A percentile compares a stretch with the other conserved stretches of the same genome.
phyloP scores from a whole-genome alignment of 208 protist genomes.

The Naegleria gruberi region DNA sequence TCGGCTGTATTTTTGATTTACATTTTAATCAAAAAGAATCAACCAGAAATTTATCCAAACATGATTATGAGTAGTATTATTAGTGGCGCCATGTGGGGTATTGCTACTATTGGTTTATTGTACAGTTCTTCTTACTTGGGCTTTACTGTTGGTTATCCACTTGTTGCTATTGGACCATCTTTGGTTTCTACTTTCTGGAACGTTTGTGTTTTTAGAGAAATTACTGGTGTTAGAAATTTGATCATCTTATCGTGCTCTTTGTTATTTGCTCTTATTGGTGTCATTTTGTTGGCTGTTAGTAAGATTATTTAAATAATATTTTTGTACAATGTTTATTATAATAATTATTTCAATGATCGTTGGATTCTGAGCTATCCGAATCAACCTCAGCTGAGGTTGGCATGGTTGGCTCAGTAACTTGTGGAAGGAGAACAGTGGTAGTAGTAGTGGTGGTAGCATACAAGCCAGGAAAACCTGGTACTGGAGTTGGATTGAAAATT shows the following conservation, averaged over 20 bases:
- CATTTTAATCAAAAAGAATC: slow-evolving; percentile 21
- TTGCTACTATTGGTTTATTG: slow-evolving; percentile 35
- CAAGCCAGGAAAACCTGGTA: too few relatives aligned
- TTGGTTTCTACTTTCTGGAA: slow-evolving; percentile 36
- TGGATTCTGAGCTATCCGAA: too few relatives aligned
- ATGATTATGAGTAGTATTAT: slow-evolving; percentile 34
- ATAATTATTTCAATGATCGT: too few relatives aligned
- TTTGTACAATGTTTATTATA: too few relatives aligned
- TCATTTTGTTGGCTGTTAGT: slow-evolving; percentile 30
- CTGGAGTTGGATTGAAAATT: too few relatives aligned
- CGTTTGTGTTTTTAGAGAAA: slow-evolving; percentile 43
- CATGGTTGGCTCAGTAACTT: too few relatives aligned
- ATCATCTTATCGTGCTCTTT: slow-evolving; percentile 33
- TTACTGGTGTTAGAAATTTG: slow-evolving; percentile 38
- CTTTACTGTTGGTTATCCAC: slow-evolving; percentile 34
- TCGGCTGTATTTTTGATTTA: slow-evolving; percentile 38
- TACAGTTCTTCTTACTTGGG: slow-evolving; percentile 32
- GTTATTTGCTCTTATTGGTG: slow-evolving; percentile 15
- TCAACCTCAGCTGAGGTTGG: too few relatives aligned
- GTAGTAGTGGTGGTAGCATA: too few relatives aligned
- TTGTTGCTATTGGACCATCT: slow-evolving; percentile 40
- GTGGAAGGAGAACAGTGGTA: too few relatives aligned
- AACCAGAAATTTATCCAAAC: slow-evolving; percentile 24
- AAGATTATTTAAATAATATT: slow-evolving; percentile 21
- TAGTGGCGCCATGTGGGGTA: slow-evolving; percentile 44